Conservation (phyloP, 2,329 filamentous ascomycete genomes). For the Fusarium foetens region DNA sequence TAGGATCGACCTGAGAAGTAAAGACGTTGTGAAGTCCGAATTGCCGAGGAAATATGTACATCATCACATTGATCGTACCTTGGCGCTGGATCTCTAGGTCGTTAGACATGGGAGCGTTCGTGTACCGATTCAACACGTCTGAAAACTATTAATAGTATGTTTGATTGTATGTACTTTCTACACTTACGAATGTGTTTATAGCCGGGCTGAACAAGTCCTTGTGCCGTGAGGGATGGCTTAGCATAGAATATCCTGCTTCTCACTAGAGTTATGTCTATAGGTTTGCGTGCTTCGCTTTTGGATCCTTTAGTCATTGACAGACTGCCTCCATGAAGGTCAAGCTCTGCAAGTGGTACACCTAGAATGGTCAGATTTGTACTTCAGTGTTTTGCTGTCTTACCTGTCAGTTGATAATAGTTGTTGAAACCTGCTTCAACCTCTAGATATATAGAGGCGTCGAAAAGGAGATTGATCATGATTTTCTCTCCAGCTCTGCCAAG, state of each 20-base stretch:
- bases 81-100: conserved; percentile 30
- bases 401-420: conserved; percentile 83
- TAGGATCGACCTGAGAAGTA: conserved; percentile 71
- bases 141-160: conserved; percentile 30
- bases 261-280: conserved; percentile 76
- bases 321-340: conserved; percentile 45
- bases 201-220: conserved; percentile 76
- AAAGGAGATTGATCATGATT: conserved; percentile 80
- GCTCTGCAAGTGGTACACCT: conserved; percentile 64
- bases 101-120: conserved; percentile 27
- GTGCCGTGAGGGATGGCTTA: conserved; percentile 74
- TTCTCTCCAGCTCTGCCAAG: conserved; percentile 79
- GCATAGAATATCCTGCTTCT: conserved; percentile 90
- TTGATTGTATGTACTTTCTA: background rate
- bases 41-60: conserved; percentile 93
- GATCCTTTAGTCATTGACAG: conserved; percentile 3
- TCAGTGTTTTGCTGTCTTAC: conserved; percentile 55
- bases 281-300: conserved; percentile 39
- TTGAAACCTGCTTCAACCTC: conserved; percentile 66
- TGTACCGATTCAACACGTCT: conserved; percentile 85
- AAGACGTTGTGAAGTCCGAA: conserved; percentile 95
- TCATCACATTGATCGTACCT: conserved; percentile 78
- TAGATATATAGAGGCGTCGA: conserved; percentile 81
- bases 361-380: background rate
- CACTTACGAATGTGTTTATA: conserved; percentile 81